Conservation (phyloP, 2,329 filamentous ascomycete genomes). For the Curvularia sp. region DNA sequence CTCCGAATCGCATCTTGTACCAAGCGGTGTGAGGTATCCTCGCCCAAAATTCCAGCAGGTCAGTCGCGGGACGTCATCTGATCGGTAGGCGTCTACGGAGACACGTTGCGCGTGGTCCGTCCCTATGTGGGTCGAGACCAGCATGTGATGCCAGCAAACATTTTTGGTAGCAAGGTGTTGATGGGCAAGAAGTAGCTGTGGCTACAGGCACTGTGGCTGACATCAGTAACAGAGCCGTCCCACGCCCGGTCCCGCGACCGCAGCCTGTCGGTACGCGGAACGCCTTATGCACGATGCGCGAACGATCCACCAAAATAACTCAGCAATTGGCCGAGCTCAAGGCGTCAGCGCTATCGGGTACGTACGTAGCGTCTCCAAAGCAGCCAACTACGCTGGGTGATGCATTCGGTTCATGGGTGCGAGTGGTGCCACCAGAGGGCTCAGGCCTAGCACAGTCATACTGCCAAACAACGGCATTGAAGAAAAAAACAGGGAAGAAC, state of each 20-base stretch:
- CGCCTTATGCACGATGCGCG: conserved; percentile 5
- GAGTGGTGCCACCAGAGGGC: conserved; percentile 1
- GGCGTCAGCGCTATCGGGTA: not conserved
- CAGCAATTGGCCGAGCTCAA: conserved; percentile 16
- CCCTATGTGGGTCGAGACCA: conserved; percentile 22
- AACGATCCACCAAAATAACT: conserved; percentile 2
- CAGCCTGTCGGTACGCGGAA: conserved; percentile 9
- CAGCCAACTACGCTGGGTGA: conserved; percentile 1
- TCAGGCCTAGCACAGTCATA: conserved; percentile 1
- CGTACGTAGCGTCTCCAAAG: conserved; percentile 7
- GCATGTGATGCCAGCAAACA: conserved; percentile 22
- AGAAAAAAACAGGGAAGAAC: not conserved
- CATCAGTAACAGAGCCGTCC: conserved; percentile 9
- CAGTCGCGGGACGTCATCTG: conserved; percentile 20
- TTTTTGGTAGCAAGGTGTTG: not conserved
- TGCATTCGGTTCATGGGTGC: conserved; percentile 2
- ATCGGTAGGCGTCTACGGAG: conserved; percentile 17
- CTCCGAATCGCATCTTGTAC: conserved; percentile 18
- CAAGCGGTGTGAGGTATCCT: conserved; percentile 25
- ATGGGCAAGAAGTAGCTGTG: conserved; percentile 6
- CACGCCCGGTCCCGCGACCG: conserved; percentile 9
- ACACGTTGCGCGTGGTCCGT: conserved; percentile 29
- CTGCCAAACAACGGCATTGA: conserved; percentile 4
- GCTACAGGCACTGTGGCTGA: conserved; percentile 16
- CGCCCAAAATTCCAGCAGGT: conserved; percentile 7